Percentiles rank a stretch among this genome's conserved stretches.
Conservation (phyloP, 495 filamentous ascomycete species). For the Bacidia rubella region DNA sequence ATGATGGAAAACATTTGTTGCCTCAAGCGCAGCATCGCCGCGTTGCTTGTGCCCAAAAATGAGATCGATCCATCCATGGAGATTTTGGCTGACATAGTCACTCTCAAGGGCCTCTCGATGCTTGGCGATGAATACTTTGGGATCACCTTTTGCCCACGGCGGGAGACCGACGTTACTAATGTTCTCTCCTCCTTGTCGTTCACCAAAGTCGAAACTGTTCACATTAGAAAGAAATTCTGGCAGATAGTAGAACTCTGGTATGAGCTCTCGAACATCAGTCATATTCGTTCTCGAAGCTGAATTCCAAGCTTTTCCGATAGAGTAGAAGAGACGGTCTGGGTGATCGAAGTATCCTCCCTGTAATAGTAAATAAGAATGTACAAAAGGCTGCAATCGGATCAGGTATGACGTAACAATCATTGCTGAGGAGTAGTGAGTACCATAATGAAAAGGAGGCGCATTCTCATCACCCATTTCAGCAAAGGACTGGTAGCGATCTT, state of each 20-base stretch:
- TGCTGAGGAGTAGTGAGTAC: slow-evolving; percentile 95
- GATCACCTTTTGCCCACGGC: slow-evolving; percentile 94
- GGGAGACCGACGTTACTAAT: slow-evolving; percentile 80
- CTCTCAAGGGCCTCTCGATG: slow-evolving; percentile 90
- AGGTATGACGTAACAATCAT: slow-evolving; percentile 98
- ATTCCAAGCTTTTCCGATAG: slow-evolving; percentile 77
- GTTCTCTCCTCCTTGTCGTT: slow-evolving; percentile 62
- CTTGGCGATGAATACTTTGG: slow-evolving; percentile 89
- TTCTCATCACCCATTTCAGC: slow-evolving; percentile 78
- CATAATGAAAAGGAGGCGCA: slow-evolving; percentile 82
- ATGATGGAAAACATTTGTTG: slow-evolving; percentile 89
- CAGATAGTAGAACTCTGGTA: slow-evolving; percentile 92
- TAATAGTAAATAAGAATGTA: slow-evolving; percentile 90
- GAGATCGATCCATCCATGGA: slow-evolving; percentile 94
- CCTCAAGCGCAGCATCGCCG: slow-evolving; percentile 83
- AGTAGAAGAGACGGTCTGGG: slow-evolving; percentile 88
- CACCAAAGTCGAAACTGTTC: slow-evolving; percentile 86
- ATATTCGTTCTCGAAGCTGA: slow-evolving; percentile 85
- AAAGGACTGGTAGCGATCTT: slow-evolving; percentile 72
- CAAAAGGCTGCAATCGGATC: slow-evolving; percentile 88
- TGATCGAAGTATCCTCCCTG: slow-evolving; percentile 97
- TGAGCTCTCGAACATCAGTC: slow-evolving; percentile 85
- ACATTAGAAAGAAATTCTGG: slow-evolving; percentile 86
- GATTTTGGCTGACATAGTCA: slow-evolving; percentile 75
- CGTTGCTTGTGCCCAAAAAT: slow-evolving; percentile 92